phyloP scores from a whole-genome alignment of 345 rosid species.

The Tarenaya hassleriana region DNA sequence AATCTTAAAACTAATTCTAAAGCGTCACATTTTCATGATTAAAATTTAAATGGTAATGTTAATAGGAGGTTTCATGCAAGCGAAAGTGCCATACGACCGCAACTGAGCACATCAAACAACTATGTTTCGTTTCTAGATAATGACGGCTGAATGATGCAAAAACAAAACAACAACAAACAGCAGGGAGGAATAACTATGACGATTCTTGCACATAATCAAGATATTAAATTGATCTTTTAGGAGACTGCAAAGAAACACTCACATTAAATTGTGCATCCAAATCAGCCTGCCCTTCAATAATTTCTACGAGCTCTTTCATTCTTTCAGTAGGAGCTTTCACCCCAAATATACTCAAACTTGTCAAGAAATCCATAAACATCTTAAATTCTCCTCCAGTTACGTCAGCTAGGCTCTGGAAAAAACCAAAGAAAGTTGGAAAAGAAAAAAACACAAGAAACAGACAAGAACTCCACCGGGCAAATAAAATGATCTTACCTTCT shows the following conservation, averaged over 20 bases:
- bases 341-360: slow-evolving; percentile 83
- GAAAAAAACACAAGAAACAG: slow-evolving; percentile 7
- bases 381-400: slow-evolving; percentile 95
- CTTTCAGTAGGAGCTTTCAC: slow-evolving; percentile 90
- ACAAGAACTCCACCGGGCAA: slow-evolving; percentile 2
- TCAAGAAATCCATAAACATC: slow-evolving; percentile 98
- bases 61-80: no score
- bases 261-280: slow-evolving; percentile 86
- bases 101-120: slow-evolving; percentile 1
- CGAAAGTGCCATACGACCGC: slow-evolving; percentile 3
- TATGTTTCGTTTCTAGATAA: slow-evolving; percentile 10
- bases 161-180: slow-evolving; percentile 4
- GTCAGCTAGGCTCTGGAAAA: slow-evolving; percentile 85
- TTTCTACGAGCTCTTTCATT: slow-evolving; percentile 82
- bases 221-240: neutral
- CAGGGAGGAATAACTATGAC: slow-evolving; percentile 2
- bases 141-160: neutral
- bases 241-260: slow-evolving; percentile 26
- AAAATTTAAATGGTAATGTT: no score
- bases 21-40: neutral
- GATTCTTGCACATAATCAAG: slow-evolving; percentile 7
- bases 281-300: slow-evolving; percentile 96
- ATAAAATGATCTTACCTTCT: slow-evolving; percentile 44
- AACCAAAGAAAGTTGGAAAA: slow-evolving; percentile 6
- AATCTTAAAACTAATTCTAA: neutral